Base-by-base conservation (phyloP, 2,329 filamentous ascomycete species). In the Graphilbum fragrans region DNA sequence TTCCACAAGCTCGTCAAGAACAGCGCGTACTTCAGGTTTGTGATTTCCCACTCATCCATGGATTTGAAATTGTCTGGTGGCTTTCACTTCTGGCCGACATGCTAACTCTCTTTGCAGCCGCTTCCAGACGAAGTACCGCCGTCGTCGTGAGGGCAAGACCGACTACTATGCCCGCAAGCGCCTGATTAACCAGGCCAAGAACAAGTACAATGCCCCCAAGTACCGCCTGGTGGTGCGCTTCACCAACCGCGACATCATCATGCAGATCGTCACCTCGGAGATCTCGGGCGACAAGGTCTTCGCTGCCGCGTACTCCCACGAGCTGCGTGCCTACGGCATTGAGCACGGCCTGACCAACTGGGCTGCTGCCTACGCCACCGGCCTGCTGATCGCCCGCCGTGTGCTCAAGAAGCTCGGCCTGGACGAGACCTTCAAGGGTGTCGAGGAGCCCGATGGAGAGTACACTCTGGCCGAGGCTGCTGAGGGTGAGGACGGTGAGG, bases 201-300 rank as follows among this genome's bases (percentile, higher is more conserved):
- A 98, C 86, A 98, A 98, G 84, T 98, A 96, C 84, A 94, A 94
- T 74, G 84, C 92, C 52, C 92, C 92, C 71, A 98, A 98, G 81
- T 96, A 98, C 83, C 86, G 92, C 64, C 83, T 98, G 63, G 92
- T 98, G 55, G 86, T 98, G 65, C 92, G 92, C 67, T 94, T 94
- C 83, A 93, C 86, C 77, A 94, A 96, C 83, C 86, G 87, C 70
- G 90, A 98, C 78, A 94, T 96, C 75, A 84, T 96, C 73, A 81
- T 80, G 72, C 92, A 98, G 77, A 92, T 98, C 66, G 80, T 98
- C 66, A 83, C 77, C 64, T 93, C 92, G 47, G 92, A 98, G 77
- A 84, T 98, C 72, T 80, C 76, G 54, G 92, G 92, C 62, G 92
- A 98, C 82, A 96, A 96, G 80, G 82, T 98, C 67, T 86, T 96